Percentiles rank a stretch among this genome's conserved stretches.
Evolutionary conservation across 176 grass and related monocot species (phyloP).

Genomic region (Pharus latifolius): DNA sequence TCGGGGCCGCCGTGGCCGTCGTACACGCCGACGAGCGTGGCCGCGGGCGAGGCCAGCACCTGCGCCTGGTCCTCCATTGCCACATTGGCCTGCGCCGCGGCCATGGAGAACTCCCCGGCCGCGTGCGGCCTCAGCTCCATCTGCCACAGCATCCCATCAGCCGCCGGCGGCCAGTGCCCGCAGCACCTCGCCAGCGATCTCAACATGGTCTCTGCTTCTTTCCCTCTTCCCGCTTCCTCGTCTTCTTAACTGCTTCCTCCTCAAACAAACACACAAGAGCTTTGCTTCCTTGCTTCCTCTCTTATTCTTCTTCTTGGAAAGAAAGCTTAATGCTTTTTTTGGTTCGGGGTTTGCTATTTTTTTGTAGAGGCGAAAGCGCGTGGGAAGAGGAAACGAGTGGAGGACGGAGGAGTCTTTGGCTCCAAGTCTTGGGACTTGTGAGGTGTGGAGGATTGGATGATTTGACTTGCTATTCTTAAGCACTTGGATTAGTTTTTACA

Average conservation of each 20-base stretch:
- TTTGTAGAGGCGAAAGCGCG: slow-evolving; percentile 29
- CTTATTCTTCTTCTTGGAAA: background rate
- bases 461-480: slow-evolving; percentile 7
- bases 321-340: too few species aligned
- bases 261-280: background rate
- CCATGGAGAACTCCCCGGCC: slow-evolving; percentile 90
- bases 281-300: background rate
- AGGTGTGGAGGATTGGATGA: slow-evolving; percentile 25
- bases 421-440: slow-evolving; percentile 30
- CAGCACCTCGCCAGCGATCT: slow-evolving; percentile 57
- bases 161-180: slow-evolving; percentile 49
- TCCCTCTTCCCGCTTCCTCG: too few species aligned
- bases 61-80: slow-evolving; percentile 85
- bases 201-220: slow-evolving; percentile 28
- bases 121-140: slow-evolving; percentile 73
- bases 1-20: slow-evolving; percentile 78
- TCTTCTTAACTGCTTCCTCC: too few species aligned
- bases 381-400: background rate
- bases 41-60: slow-evolving; percentile 64
- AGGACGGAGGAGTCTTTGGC: slow-evolving; percentile 9
- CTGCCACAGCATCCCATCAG: slow-evolving; percentile 78
- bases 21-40: slow-evolving; percentile 70
- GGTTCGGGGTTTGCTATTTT: too few species aligned
- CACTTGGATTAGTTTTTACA: background rate
- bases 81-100: slow-evolving; percentile 73